Evolutionary conservation across 345 rosid genomes (phyloP).

Genomic region (Populus tremula): DNA sequence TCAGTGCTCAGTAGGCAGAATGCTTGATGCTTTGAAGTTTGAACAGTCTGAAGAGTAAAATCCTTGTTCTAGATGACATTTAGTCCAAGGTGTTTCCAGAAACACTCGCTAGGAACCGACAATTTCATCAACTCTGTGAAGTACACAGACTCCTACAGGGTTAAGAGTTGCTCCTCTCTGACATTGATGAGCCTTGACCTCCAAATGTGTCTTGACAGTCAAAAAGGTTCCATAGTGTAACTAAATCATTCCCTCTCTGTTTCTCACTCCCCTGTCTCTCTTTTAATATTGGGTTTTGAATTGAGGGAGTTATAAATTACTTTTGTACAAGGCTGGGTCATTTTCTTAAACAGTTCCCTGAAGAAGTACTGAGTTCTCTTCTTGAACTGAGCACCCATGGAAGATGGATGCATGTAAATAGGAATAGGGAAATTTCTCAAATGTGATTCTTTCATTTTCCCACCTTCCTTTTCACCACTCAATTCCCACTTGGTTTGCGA

Average conservation of each 20-base stretch:
- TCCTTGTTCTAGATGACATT: not conserved
- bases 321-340: not conserved
- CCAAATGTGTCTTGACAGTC: not conserved
- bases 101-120: not conserved
- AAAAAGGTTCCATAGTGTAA: not conserved
- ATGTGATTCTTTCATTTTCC: not conserved
- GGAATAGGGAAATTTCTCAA: not conserved
- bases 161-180: not conserved
- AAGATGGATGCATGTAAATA: not conserved
- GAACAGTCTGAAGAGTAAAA: not conserved
- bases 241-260: not conserved
- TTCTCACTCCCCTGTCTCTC: not conserved
- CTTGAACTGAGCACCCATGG: not conserved
- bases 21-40: not conserved
- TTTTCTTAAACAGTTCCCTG: not conserved
- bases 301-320: not conserved
- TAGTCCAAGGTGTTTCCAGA: not conserved
- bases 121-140: not conserved
- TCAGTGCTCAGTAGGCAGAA: not conserved
- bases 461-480: too few relatives aligned
- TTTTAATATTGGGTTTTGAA: not conserved
- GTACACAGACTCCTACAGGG: not conserved
- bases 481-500: not conserved
- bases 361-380: not conserved
- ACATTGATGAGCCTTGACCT: not conserved